These are phyloP conservation scores for Pestalotiopsis sp. DNA, from an alignment of 2,329 filamentous ascomycete genomes.

Conservation along the genomic window DNA sequence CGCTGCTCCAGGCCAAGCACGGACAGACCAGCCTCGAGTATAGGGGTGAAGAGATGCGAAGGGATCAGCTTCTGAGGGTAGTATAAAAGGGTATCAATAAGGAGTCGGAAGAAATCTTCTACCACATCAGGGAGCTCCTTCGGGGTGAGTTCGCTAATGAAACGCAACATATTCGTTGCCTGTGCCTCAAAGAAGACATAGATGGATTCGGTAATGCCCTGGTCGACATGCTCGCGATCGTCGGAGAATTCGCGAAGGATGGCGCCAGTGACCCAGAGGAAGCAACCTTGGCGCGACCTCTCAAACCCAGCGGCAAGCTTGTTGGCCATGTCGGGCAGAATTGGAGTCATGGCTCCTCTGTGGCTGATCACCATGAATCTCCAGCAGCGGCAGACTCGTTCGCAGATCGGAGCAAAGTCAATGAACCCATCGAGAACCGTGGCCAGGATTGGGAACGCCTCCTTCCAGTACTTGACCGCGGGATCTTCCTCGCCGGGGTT, in stretches of 20 bases:
- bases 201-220: constrained; percentile 81
- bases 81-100: constrained; percentile 89
- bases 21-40: constrained; percentile 85
- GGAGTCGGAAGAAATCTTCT: constrained; percentile 93
- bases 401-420: constrained; percentile 83
- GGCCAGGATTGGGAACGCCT: constrained; percentile 86
- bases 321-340: constrained; percentile 83
- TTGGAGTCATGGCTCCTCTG: constrained; percentile 81
- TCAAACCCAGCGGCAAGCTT: constrained; percentile 86
- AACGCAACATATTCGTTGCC: constrained; percentile 84
- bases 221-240: constrained; percentile 81
- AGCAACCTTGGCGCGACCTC: constrained; percentile 87
- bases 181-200: constrained; percentile 96
- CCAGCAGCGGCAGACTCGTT: constrained; percentile 94
- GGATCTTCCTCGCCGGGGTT: constrained; percentile 77
- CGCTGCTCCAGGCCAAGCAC: constrained; percentile 88
- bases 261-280: constrained; percentile 96
- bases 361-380: constrained; percentile 97
- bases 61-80: constrained; percentile 84
- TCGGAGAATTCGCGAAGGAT: constrained; percentile 96
- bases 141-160: constrained; percentile 80
- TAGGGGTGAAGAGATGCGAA: constrained; percentile 77
- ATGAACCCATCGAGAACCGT: constrained; percentile 89
- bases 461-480: constrained; percentile 93
- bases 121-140: constrained; percentile 81